Percentiles rank a stretch among this genome's conserved stretches.
Evolutionary conservation across 2,329 filamentous ascomycete species (phyloP).

Genomic region (Pseudonectria foliicola): DNA sequence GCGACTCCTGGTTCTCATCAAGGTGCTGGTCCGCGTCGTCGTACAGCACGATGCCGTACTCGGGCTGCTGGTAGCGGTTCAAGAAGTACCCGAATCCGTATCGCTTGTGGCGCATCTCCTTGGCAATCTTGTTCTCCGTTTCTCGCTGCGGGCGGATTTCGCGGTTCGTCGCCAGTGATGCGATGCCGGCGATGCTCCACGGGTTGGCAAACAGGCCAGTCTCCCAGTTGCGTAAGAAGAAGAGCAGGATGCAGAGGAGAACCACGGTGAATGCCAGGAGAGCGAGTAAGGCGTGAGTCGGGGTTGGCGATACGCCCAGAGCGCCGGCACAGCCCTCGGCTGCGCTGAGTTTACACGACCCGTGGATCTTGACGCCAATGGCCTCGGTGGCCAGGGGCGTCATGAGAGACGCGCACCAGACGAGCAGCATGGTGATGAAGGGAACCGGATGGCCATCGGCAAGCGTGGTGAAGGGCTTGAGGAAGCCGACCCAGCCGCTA

Average conservation of each 20-base stretch:
- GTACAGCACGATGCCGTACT: slow-evolving; percentile 20
- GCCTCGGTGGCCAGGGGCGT: slow-evolving; percentile 18
- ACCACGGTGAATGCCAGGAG: slow-evolving; percentile 13
- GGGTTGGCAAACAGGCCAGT: slow-evolving; percentile 23
- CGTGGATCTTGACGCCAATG: slow-evolving; percentile 20
- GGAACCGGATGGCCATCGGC: slow-evolving; percentile 21
- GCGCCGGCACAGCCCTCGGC: slow-evolving; percentile 16
- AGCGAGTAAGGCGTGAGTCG: slow-evolving; percentile 13
- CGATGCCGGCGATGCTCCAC: slow-evolving; percentile 25
- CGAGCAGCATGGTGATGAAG: slow-evolving; percentile 20
- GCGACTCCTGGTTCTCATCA: neutral
- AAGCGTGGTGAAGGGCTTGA: slow-evolving; percentile 28
- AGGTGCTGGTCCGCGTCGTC: slow-evolving; percentile 13
- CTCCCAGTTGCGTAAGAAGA: slow-evolving; percentile 15
- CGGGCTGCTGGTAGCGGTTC: slow-evolving; percentile 12
- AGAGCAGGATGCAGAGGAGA: slow-evolving; percentile 13
- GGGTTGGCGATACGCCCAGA: slow-evolving; percentile 14
- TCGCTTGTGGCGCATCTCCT: slow-evolving; percentile 19
- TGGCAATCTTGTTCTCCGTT: slow-evolving; percentile 16
- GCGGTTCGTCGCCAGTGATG: slow-evolving; percentile 18
- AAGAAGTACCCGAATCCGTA: slow-evolving; percentile 20
- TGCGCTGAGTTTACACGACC: slow-evolving; percentile 13
- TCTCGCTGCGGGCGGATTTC: slow-evolving; percentile 13
- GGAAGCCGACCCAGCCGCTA: slow-evolving; percentile 28
- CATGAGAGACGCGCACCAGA: slow-evolving; percentile 16